Evolutionary conservation across 23 red algal species (phyloP), one percentile per base, ranked within the genome.

Genomic region (Gracilaria domingensis): DNA sequence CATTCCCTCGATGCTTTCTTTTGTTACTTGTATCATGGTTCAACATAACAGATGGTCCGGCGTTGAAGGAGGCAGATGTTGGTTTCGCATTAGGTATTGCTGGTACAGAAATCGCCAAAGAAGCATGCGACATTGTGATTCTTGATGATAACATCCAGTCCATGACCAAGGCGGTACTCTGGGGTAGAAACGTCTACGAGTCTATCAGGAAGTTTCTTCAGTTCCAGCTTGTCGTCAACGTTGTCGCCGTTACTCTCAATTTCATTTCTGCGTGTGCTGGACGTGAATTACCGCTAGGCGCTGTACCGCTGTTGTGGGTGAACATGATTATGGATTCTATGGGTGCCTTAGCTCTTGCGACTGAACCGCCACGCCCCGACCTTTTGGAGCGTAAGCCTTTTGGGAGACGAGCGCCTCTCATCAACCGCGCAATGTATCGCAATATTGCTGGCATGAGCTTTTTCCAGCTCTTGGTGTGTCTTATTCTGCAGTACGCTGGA

Each of bases 241-340:
- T 98, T 36, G 96, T 98, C 37, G 96, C 96, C 26, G 96, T 98
- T 23, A 62, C 84, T 29, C 87, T 98, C 23, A 94, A 98, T 59
- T 94, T 98, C 25, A 82, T 98, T n/a, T 92, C 91, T 56, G 96
- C 96, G 8, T 94, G 91, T 80, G 96, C 96, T 12, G 91, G 91
- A 14, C 47, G 55, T 55, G 55, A 67, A 53, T 87, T 98, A 26
- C 96, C 96, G 32, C 70, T 98, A 28, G 85, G 85, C 4, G 80
- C 96, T 33, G 91, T 98, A 47, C 96, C 96, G 8, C 78, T 98
- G n/a, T 88, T 98, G 0, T 98, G 96, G 96, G 96, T 98, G 70
- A 98, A 98, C 51, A 94, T 98, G 88, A 94, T 98, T 12, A 98
- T 98, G 96, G 96, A 98, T 55, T 98, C 96, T 13, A 92, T 98